phyloP scores from a whole-genome alignment of 352 stramenopile genomes.

The Globisporangium sylvaticum region DNA sequence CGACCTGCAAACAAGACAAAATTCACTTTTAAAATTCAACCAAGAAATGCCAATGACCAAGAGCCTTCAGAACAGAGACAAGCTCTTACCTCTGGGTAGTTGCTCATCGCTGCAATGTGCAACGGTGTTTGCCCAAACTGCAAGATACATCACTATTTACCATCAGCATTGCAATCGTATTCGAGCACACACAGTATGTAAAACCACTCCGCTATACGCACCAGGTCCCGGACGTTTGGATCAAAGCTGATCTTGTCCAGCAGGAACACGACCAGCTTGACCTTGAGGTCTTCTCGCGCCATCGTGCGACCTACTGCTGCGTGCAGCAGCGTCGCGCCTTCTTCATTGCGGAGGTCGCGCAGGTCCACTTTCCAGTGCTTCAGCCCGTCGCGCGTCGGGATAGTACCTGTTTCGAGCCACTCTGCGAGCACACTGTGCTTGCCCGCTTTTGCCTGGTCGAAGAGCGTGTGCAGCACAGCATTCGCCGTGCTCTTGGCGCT shows the following conservation, averaged over 20 bases:
- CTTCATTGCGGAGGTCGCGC: conserved; percentile 58
- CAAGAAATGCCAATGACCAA: not conserved
- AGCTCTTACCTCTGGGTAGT: conserved; percentile 41
- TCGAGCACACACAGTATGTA: not conserved
- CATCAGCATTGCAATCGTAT: no score
- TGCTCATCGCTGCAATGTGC: conserved; percentile 68
- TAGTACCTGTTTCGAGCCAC: conserved; percentile 68
- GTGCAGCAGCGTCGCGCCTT: conserved; percentile 58
- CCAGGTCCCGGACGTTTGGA: conserved; percentile 59
- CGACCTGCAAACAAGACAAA: conserved; percentile 26
- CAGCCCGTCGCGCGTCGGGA: conserved; percentile 72
- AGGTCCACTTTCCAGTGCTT: conserved; percentile 71
- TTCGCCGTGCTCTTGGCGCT: conserved; percentile 72
- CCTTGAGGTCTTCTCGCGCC: conserved; percentile 57
- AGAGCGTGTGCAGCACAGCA: conserved; percentile 69
- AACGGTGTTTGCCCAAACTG: conserved; percentile 71
- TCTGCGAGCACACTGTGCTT: conserved; percentile 49
- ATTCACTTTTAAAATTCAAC: not conserved
- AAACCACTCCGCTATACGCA: conserved; percentile 13
- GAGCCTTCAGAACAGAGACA: not conserved
- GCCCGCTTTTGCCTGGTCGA: conserved; percentile 59
- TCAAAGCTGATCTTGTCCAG: conserved; percentile 71
- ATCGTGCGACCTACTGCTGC: conserved; percentile 64
- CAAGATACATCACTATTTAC: no score
- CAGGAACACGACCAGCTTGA: conserved; percentile 64